Conservation (phyloP, 73 alveolate genomes). For the Paramecium sexaurelia region DNA sequence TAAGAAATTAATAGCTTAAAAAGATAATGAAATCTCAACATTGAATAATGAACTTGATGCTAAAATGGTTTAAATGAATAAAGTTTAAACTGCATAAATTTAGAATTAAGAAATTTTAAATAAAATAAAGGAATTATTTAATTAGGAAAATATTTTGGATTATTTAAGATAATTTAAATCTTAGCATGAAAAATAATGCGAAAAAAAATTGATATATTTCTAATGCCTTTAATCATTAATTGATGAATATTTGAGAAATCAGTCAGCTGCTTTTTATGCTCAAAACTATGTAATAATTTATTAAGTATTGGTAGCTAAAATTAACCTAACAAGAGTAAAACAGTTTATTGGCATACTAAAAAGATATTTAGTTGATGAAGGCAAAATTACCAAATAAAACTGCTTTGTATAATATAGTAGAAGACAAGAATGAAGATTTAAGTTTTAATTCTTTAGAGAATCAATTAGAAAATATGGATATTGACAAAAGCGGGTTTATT, state of each 20-base stretch:
- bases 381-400: background rate
- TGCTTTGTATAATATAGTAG: background rate
- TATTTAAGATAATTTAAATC: background rate
- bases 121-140: background rate
- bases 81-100: background rate
- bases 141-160: background rate
- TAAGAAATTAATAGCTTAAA: too few species aligned
- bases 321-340: background rate
- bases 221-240: constrained; percentile 9
- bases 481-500: background rate
- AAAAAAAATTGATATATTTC: background rate
- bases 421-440: constrained; percentile 11
- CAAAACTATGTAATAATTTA: background rate
- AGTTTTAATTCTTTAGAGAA: background rate
- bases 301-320: background rate
- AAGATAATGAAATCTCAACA: background rate
- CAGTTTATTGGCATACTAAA: background rate
- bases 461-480: background rate
- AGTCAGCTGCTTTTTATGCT: background rate
- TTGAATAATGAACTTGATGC: background rate
- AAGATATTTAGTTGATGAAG: background rate
- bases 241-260: constrained; percentile 42
- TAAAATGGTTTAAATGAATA: background rate
- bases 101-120: background rate
- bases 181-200: background rate